Evolutionary conservation across 805 yeast species (phyloP), one percentile per base, ranked within the genome.

Genomic region (Candida easanensis): DNA sequence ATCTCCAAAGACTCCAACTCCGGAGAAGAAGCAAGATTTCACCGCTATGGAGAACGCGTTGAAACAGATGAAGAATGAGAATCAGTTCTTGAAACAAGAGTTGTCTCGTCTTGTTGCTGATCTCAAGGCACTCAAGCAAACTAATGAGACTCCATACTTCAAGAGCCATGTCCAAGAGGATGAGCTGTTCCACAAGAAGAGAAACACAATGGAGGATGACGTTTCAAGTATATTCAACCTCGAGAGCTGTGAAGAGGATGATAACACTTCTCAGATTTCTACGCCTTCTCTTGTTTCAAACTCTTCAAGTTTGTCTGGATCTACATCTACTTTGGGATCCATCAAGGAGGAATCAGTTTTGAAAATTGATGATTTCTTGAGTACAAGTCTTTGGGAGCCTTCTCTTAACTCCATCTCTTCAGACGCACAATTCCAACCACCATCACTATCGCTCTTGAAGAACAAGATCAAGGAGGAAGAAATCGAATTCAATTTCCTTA

Each of bases 71-170:
- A 70, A 69, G 44, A 71, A 70, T 46, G 78, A 73, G 45, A 73
- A 73, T 49, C 66, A 68, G 46, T 60, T 60, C 34, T 50, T 73
- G 33, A 73, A 72, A 54, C 48, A 65, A 27, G 73, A 73, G 48
- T 68, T 73, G 6, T 68, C 73, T 11, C 68, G 65, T 43, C 57
- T 73, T 7, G 77, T 73, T 4, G 61, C 71, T 10, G 73, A 70
- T 48, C 58, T 73, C 53, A 72, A 71, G 46, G 46, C 54, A 15
- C 45, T 72, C 30, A 45, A 45, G 18, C 40, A 37, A 13, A 37
- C 33, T 15, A 3, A 19, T n/a, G 27, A 19, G 2, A 14, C 14
- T 15, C 63, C 18, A n/a, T n/a, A 23, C 5, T 16, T 27, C 33
- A 32, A 32, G 19, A 4, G 32, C 8, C 34, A 39, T 13, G 30